Evolutionary conservation across 2,329 filamentous ascomycete species (phyloP).

Genomic region (Lasiodiplodia gonubiensis): DNA sequence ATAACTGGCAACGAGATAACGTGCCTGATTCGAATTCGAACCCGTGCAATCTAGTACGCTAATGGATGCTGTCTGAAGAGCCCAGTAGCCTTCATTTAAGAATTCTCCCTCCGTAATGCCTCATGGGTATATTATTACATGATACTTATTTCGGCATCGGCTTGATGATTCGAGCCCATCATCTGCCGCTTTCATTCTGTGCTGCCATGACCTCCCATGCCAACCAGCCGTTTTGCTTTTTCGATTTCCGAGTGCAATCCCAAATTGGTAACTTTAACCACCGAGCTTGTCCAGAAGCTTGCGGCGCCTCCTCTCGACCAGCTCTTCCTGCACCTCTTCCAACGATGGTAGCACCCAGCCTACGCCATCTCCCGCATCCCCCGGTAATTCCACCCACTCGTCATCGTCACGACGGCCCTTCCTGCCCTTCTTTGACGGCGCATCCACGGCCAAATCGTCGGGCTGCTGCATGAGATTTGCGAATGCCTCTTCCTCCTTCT

Average conservation of each 20-base stretch:
- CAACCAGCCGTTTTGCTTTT: background rate
- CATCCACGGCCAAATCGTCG: constrained; percentile 56
- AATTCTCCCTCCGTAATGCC: background rate
- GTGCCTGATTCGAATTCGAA: background rate
- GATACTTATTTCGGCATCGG: background rate
- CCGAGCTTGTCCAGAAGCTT: constrained; percentile 82
- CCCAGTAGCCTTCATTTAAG: background rate
- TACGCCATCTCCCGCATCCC: constrained; percentile 81
- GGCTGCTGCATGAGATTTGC: constrained; percentile 68
- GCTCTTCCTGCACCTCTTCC: constrained; percentile 92
- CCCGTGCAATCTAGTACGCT: background rate
- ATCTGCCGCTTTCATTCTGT: background rate
- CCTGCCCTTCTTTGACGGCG: constrained; percentile 9
- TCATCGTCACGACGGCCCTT: constrained; percentile 37
- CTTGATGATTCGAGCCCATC: background rate
- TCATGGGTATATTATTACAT: constrained; percentile 20
- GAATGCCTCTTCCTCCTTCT: constrained; percentile 81
- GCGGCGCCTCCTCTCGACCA: constrained; percentile 83
- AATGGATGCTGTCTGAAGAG: background rate
- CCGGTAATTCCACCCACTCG: constrained; percentile 82
- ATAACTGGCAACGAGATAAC: background rate
- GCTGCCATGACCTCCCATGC: background rate
- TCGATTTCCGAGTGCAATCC: background rate
- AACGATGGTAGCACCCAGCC: constrained; percentile 83
- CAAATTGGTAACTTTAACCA: background rate